These are phyloP conservation scores for Arxiozyma slooffiae DNA, from an alignment of 1,139 yeast species.

Conservation along the genomic window DNA sequence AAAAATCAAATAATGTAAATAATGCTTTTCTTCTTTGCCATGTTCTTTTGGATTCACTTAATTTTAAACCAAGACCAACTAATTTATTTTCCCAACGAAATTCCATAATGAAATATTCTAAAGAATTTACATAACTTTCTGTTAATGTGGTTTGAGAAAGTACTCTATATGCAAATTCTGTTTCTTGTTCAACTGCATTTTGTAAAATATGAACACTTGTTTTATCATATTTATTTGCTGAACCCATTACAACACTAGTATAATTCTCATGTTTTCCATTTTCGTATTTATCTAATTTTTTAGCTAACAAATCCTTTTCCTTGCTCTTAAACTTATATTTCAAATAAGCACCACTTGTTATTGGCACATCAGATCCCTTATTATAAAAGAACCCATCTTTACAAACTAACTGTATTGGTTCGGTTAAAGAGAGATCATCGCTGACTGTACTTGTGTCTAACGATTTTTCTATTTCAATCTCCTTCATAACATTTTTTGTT, in stretches of 20 bases:
- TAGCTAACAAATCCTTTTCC: slow-evolving; percentile 22
- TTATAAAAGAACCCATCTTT: slow-evolving; percentile 27
- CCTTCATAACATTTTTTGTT: not conserved
- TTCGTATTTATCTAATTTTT: slow-evolving; percentile 6
- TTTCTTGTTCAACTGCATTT: slow-evolving; percentile 23
- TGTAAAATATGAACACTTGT: slow-evolving; percentile 26
- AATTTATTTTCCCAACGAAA: slow-evolving; percentile 30
- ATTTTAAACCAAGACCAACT: slow-evolving; percentile 26
- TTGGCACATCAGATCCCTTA: slow-evolving; percentile 21
- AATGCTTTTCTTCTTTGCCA: slow-evolving; percentile 31
- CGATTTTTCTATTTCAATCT: not conserved
- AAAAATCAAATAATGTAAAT: slow-evolving; percentile 29
- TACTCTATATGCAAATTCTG: slow-evolving; percentile 22
- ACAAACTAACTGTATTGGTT: slow-evolving; percentile 28
- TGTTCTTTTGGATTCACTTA: slow-evolving; percentile 29
- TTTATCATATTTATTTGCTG: slow-evolving; percentile 20
- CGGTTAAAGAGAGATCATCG: slow-evolving; percentile 15
- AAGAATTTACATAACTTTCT: slow-evolving; percentile 29
- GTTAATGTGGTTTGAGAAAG: slow-evolving; percentile 25
- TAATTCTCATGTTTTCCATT: slow-evolving; percentile 8
- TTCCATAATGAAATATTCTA: slow-evolving; percentile 30
- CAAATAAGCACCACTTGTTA: slow-evolving; percentile 26
- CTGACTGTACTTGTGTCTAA: slow-evolving; percentile 9
- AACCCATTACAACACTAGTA: slow-evolving; percentile 5
- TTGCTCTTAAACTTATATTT: slow-evolving; percentile 26